These are phyloP conservation scores for Talaromyces sp. DNA, from an alignment of 2,329 filamentous ascomycete species.

Conservation along the genomic window DNA sequence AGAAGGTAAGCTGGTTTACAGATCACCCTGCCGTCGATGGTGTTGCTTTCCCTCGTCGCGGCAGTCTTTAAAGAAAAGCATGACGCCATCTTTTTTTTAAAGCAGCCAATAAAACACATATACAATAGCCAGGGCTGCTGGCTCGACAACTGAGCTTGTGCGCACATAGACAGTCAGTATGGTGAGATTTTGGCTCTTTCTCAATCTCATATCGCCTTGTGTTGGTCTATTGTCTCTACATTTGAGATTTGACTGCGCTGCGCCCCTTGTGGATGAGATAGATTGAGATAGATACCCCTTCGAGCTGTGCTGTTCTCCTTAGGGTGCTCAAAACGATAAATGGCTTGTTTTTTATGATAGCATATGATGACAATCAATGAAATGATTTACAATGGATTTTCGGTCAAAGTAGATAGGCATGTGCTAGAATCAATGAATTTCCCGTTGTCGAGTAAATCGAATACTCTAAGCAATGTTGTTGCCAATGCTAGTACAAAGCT, in stretches of 20 bases:
- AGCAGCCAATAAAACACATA: not conserved
- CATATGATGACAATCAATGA: not conserved
- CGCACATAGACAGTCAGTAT: not conserved
- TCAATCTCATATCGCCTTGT: not conserved
- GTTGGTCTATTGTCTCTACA: too few species aligned
- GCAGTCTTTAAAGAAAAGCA: not conserved
- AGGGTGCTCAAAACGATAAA: not conserved
- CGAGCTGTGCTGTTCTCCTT: not conserved
- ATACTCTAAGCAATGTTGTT: too few species aligned
- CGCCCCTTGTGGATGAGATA: too few species aligned
- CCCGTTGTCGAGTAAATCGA: too few species aligned
- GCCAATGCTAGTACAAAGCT: too few species aligned
- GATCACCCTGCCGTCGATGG: slow-evolving; percentile 84
- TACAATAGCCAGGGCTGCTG: not conserved
- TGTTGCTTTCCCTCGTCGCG: slow-evolving; percentile 75
- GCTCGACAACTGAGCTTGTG: not conserved
- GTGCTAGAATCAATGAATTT: too few species aligned
- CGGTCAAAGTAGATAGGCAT: not conserved
- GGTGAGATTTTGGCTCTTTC: not conserved
- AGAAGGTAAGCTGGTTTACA: slow-evolving; percentile 94
- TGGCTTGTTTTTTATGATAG: not conserved
- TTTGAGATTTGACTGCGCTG: too few species aligned
- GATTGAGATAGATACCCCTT: too few species aligned
- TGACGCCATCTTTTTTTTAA: not conserved
- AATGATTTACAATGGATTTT: not conserved